Percentiles rank a stretch among this genome's conserved stretches.
phyloP scores from a whole-genome alignment of 1,139 yeast genomes.

The Taphrina flavorubra region DNA sequence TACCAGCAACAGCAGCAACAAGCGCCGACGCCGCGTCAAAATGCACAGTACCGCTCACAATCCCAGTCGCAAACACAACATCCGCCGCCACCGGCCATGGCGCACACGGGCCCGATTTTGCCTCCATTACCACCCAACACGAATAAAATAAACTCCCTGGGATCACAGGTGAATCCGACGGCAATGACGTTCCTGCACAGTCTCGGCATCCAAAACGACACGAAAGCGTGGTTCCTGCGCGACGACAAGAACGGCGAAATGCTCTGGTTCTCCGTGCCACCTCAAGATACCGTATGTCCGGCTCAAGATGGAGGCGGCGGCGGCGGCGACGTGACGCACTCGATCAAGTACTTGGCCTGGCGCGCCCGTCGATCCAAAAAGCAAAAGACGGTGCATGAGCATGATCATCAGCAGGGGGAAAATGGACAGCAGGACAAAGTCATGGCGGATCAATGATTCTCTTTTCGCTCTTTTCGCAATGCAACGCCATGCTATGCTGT shows the following conservation, averaged over 20 bases:
- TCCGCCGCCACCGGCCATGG: conserved; percentile 14
- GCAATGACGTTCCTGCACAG: conserved; percentile 45
- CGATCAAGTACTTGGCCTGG: conserved; percentile 32
- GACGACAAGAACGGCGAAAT: conserved; percentile 46
- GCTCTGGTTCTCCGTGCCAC: conserved; percentile 49
- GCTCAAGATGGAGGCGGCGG: conserved; percentile 21
- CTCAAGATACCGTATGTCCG: conserved; percentile 45
- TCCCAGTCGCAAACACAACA: too few relatives aligned
- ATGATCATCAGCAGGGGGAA: not conserved
- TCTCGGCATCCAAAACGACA: conserved; percentile 46
- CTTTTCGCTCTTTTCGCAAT: too few relatives aligned
- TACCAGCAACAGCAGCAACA: conserved; percentile 13
- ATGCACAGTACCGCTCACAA: conserved; percentile 13
- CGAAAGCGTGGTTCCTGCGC: conserved; percentile 43
- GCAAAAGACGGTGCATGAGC: not conserved
- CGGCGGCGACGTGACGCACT: conserved; percentile 23
- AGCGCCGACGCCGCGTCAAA: conserved; percentile 2
- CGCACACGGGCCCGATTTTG: conserved; percentile 15
- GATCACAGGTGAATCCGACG: conserved; percentile 31
- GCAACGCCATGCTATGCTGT: too few relatives aligned
- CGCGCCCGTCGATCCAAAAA: not conserved
- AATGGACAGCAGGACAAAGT: too few relatives aligned
- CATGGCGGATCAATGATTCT: too few relatives aligned
- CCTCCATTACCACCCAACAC: conserved; percentile 33
- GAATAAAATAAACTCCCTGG: conserved; percentile 21